These are phyloP conservation scores for Emydomyces testavorans DNA, from an alignment of 2,329 filamentous ascomycete species.

Conservation along the genomic window DNA sequence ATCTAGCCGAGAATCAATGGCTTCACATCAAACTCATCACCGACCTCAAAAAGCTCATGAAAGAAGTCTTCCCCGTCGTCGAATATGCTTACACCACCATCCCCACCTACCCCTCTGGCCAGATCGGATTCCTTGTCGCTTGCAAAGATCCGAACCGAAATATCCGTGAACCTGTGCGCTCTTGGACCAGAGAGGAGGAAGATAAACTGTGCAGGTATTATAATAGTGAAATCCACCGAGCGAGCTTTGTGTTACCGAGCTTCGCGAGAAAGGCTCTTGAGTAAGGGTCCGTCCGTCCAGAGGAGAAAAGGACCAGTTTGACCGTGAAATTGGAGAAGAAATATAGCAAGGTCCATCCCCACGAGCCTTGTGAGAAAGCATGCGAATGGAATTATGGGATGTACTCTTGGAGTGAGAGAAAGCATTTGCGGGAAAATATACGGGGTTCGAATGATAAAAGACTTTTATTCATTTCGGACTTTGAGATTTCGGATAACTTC, in stretches of 20 bases:
- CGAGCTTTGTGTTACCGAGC: conserved; percentile 82
- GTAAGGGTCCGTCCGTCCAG: neutral
- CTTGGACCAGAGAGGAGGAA: conserved; percentile 78
- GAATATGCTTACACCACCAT: conserved; percentile 99
- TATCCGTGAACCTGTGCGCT: conserved; percentile 72
- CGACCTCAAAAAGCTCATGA: conserved; percentile 92
- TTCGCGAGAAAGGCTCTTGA: conserved; percentile 64
- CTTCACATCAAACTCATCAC: conserved; percentile 89
- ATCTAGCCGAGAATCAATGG: conserved; percentile 94
- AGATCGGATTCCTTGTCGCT: conserved; percentile 99
- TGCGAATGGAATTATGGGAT: neutral
- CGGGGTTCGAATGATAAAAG: neutral
- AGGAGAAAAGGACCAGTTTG: no score
- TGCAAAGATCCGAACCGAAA: conserved; percentile 81
- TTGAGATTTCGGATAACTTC: neutral
- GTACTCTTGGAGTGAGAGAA: neutral
- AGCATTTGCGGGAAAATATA: neutral
- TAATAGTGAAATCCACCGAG: conserved; percentile 92
- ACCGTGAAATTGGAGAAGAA: neutral
- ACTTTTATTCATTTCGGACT: neutral
- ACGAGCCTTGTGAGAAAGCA: no score
- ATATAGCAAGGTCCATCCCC: neutral
- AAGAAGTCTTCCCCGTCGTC: conserved; percentile 89
- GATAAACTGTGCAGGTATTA: conserved; percentile 91
- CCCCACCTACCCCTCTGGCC: conserved; percentile 94